These are phyloP conservation scores for Penicillium herquei DNA, from an alignment of 495 filamentous ascomycete species.

Conservation along the genomic window DNA sequence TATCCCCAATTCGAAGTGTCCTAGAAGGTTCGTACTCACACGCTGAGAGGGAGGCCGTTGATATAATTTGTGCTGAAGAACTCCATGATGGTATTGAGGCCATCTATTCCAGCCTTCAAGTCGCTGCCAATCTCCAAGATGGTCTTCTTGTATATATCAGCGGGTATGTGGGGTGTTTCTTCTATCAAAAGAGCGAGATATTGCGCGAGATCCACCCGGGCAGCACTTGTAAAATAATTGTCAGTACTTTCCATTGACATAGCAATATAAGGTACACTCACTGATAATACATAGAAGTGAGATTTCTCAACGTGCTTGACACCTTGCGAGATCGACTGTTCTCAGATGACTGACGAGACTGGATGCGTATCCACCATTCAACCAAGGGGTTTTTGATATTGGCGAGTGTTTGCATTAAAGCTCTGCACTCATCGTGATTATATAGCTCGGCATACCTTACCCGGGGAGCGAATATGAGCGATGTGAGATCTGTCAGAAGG, in stretches of 20 bases:
- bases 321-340: conserved; percentile 22
- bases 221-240: conserved; percentile 13
- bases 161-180: conserved; percentile 16
- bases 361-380: conserved; percentile 17
- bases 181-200: conserved; percentile 27
- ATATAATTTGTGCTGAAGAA: conserved; percentile 28
- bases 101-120: conserved; percentile 21
- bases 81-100: conserved; percentile 26
- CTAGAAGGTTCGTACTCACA: conserved; percentile 18
- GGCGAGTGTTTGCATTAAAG: conserved; percentile 10
- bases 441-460: conserved; percentile 10
- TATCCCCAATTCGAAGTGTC: too few species aligned
- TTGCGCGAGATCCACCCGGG: conserved; percentile 29
- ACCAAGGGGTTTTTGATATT: conserved; percentile 18
- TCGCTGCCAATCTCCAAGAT: conserved; percentile 19
- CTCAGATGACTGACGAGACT: conserved; percentile 3
- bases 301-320: conserved; percentile 37
- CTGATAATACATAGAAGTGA: conserved; percentile 54
- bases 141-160: conserved; percentile 12
- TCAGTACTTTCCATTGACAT: background rate
- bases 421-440: conserved; percentile 14
- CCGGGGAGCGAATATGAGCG: conserved; percentile 37
- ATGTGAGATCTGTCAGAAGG: conserved; percentile 44
- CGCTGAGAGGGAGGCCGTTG: conserved; percentile 30
- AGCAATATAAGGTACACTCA: conserved; percentile 18